Base-by-base conservation (phyloP, 2,329 filamentous ascomycete genomes). In the Thielaviopsis euricoi region DNA sequence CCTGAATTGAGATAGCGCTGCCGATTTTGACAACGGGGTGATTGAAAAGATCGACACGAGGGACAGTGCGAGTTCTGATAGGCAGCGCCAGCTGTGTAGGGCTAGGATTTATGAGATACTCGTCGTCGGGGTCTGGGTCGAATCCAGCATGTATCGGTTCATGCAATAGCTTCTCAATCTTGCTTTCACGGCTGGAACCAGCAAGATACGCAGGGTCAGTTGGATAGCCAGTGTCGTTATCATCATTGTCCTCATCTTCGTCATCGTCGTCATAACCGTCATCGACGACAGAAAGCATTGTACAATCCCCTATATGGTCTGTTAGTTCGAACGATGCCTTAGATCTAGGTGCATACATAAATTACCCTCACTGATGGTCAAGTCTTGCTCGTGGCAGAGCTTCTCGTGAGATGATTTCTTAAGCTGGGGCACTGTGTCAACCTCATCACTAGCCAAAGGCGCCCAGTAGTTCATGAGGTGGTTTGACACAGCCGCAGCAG, bases 241-340 rank as follows among this genome's bases (percentile, higher is more conserved):
- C 54, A 29, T 59, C 56, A 40, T 56, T 56, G 56, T 60, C 59
- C 21, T 58, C 56, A 15, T 55, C 37, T 12, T 26, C 21, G 21
- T 49, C 53, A 17, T 55, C 55, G n/a, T 2, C 29, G 29, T 33
- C 29, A 26, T 25, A n/a, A n/a, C n/a, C 26, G 55, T 51, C 48
- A 13, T 50, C 48, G 6, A 43, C 6, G 17, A n/a, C 15, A 43
- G 37, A 43, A 43, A 43, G 37, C 37, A 43, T n/a, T 2, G 37
- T 43, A n/a, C 17, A 43, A 10, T n/a, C 17, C 3, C 17, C 37
- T 43, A 43, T 43, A 17, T 3, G 10, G n/a, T 43, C 3, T 43
- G 6, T 43, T 43, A 7, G 37, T n/a, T 6, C 17, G 9, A 5
- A 43, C 1, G n/a, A 15, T 2, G n/a, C 13, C 3, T 43, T n/a